Evolutionary conservation across 305 asterid species (phyloP), one percentile per base, ranked within the genome.

Genomic region (Salvia sclarea): DNA sequence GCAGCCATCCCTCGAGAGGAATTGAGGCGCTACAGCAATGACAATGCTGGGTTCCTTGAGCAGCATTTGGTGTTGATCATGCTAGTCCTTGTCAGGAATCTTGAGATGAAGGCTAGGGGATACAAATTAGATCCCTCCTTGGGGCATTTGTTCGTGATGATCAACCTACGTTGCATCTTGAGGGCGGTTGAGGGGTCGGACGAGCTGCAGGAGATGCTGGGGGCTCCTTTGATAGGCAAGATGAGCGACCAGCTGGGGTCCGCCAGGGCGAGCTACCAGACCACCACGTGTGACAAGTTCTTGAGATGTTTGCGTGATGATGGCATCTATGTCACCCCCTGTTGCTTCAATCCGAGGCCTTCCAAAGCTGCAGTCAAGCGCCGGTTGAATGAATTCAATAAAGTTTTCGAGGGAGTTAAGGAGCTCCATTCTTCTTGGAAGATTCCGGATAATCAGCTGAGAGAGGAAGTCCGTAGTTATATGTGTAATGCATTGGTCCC

Each of bases 1-100:
- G 3, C 3, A 10, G 20, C 18, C 3, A 50, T 80, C 38, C 76
- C 75, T 0, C 68, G 40, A 22, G 76, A 35, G 56, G 80, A 63
- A 28, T 22, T 81, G 41, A 12, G 76, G 58, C 72, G 73, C 30
- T 48, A 12, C 6, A 24, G 22, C 0, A 6, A 2, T 6, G 30
- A 16, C 16, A 55, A 62, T 13, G n/a, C n/a, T n/a, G 72, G 70
- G 16, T 70, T 77, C 16, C 76, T 83, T 33, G 80, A 75, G 5
- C 75, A 57, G n/a, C 88, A 83, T 60, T 48, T 88, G 80, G 68
- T 78, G 38, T 58, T 82, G 81, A 83, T 82, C 73, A 22, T 85
- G 3, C 73, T 66, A 24, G 72, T 75, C 64, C 37, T 88, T 14
- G 73, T 61, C 60, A 50, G 37, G 13, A 88, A 83, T 53, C 63